These are phyloP conservation scores for Quercus phellos DNA, from an alignment of 331 rosid genomes.

Conservation along the genomic window DNA sequence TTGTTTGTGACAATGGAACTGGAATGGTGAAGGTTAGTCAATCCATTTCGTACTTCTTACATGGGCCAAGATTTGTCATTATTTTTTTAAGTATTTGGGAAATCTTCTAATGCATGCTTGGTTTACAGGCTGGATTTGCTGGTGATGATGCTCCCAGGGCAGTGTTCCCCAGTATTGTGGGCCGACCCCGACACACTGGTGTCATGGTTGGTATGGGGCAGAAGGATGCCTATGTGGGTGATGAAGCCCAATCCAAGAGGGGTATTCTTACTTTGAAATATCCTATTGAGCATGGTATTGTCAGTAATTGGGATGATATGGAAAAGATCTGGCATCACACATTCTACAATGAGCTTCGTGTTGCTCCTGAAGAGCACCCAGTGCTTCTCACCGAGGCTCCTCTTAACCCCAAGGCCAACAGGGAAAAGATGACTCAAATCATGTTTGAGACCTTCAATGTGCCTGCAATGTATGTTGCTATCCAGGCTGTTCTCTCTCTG, in stretches of 20 bases:
- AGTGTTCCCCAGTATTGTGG: conserved; percentile 40
- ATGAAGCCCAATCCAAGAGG: conserved; percentile 41
- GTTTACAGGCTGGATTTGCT: conserved; percentile 40
- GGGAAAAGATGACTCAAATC: conserved; percentile 41
- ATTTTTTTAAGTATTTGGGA: background rate
- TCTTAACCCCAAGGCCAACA: conserved; percentile 42
- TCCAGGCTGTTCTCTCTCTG: conserved; percentile 40
- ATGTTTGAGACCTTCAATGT: conserved; percentile 44
- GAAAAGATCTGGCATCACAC: conserved; percentile 46
- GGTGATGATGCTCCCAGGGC: conserved; percentile 48
- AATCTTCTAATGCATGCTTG: background rate
- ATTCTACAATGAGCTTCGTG: conserved; percentile 36
- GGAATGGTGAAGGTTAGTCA: conserved; percentile 40
- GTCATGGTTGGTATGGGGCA: conserved; percentile 48
- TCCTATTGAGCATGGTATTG: conserved; percentile 42
- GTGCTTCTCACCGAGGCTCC: conserved; percentile 45
- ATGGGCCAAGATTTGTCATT: background rate
- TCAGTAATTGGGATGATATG: conserved; percentile 47
- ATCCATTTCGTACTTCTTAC: background rate
- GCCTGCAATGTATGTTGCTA: conserved; percentile 43
- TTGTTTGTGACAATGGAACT: conserved; percentile 41
- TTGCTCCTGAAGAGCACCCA: conserved; percentile 42
- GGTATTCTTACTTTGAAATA: conserved; percentile 41
- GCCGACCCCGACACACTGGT: conserved; percentile 41
- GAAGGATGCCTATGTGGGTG: conserved; percentile 41